Conservation (phyloP, 192 early-diverging fungal genomes). For the Entophlyctis helioformis region DNA sequence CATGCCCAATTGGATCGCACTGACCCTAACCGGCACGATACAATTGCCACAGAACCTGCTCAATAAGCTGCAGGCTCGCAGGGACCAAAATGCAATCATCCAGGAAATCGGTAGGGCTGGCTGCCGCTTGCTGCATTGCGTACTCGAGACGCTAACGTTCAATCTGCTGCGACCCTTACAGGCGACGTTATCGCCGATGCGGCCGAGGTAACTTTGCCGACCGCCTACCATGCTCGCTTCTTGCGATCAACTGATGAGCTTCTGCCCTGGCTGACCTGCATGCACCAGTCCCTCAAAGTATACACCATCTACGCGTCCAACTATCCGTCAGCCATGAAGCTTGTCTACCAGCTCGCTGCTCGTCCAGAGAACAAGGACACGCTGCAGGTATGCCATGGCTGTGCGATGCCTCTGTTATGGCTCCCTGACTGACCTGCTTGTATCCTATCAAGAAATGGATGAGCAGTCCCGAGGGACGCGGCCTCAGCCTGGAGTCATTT, state of each 20-base stretch:
- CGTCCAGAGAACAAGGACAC: conserved; percentile 23
- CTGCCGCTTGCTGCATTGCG: too few relatives aligned
- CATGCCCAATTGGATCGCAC: too few relatives aligned
- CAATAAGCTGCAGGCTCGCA: conserved; percentile 17
- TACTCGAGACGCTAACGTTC: too few relatives aligned
- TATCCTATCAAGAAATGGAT: conserved; percentile 18
- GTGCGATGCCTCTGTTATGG: too few relatives aligned
- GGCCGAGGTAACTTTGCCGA: conserved; percentile 12
- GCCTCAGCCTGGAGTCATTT: conserved; percentile 44
- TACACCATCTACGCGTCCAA: conserved; percentile 38
- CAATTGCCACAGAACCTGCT: conserved; percentile 22
- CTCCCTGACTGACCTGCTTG: too few relatives aligned
- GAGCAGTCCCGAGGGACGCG: conserved; percentile 28
- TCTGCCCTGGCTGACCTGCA: not conserved
- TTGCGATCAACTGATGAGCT: not conserved
- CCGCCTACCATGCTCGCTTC: not conserved
- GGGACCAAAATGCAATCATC: conserved; percentile 29
- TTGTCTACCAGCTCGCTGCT: conserved; percentile 19
- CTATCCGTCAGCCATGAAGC: conserved; percentile 40
- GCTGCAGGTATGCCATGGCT: conserved; percentile 9
- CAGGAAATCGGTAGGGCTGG: conserved; percentile 18
- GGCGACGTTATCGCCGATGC: conserved; percentile 18
- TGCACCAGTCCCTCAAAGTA: conserved; percentile 28
- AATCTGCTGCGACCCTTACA: too few relatives aligned
- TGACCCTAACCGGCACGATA: not conserved